Evolutionary conservation across 257 asterid species (phyloP).

Genomic region (Apocynum venetum): DNA sequence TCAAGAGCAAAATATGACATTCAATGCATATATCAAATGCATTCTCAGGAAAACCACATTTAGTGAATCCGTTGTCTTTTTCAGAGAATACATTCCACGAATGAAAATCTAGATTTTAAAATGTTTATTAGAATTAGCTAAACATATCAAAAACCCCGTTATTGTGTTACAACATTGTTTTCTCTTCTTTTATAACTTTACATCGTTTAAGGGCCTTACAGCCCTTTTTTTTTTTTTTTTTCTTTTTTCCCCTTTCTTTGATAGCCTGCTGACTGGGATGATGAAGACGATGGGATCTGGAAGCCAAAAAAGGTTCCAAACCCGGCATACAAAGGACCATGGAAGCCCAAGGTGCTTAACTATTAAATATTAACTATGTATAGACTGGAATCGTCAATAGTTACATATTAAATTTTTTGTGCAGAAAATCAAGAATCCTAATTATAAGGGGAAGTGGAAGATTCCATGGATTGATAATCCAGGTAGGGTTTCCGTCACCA

Average conservation of each 20-base stretch:
- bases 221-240: neutral
- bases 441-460: conserved; percentile 15
- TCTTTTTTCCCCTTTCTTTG: neutral
- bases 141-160: neutral
- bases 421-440: conserved; percentile 12
- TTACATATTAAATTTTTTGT: neutral
- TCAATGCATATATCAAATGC: no score
- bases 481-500: neutral
- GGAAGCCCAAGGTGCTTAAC: conserved; percentile 57
- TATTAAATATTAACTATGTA: neutral
- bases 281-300: conserved; percentile 91
- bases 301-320: conserved; percentile 66
- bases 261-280: conserved; percentile 91
- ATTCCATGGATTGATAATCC: conserved; percentile 12
- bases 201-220: neutral
- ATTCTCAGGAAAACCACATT: no score
- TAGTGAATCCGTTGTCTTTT: neutral
- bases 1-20: no score
- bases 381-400: neutral
- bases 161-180: neutral
- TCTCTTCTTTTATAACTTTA: neutral
- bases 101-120: no score
- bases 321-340: conserved; percentile 76
- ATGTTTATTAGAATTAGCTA: neutral
- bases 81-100: neutral